Evolutionary conservation across 345 rosid species (phyloP), one percentile per base, ranked within the genome.

Genomic region (Syzygium aromaticum): DNA sequence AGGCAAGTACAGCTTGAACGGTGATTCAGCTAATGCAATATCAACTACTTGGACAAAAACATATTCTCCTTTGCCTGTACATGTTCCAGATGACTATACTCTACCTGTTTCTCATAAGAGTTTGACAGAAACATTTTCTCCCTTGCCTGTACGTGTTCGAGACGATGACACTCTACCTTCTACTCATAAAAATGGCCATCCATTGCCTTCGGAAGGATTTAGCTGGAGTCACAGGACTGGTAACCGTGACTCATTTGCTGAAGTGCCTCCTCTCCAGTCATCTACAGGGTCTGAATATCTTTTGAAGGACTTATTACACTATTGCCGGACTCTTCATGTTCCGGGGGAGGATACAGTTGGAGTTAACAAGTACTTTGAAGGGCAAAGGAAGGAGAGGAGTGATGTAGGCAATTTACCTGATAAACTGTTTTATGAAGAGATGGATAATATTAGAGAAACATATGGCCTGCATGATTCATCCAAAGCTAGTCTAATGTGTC

Each of bases 401-500:
- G 54, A 87, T 52, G 21, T 52, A 5, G 84, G 51, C 40, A 51
- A 43, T 38, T 61, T 63, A 46, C 63, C 84, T 22, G 82, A 84
- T 84, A 84, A 38, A n/a, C 38, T 15, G 40, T 33, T 52, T 53
- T 84, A 84, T 63, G 51, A 84, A n/a, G 46, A 87, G 40, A 64
- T 84, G 56, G 86, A 43, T 21, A 84, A 15, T 67, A n/a, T 52
- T 25, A 56, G 82, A 56, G 90, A 86, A 22, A 54, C 22, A 14
- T 64, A 46, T 88, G 85, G 63, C 27, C 33, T 67, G 38, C 84
- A 49, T 63, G 87, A 23, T 53, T 27, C 43, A 51, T 46, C 38
- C 51, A 89, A 77, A 57, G 59, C 53, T 80, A 88, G 91, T 40
- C 25, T 85, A 85, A 59, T 85, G 33, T 88, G 89, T 52, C 67